Evolutionary conservation across 352 stramenopile genomes (phyloP).

Genomic region (Aphanomyces stellatus): DNA sequence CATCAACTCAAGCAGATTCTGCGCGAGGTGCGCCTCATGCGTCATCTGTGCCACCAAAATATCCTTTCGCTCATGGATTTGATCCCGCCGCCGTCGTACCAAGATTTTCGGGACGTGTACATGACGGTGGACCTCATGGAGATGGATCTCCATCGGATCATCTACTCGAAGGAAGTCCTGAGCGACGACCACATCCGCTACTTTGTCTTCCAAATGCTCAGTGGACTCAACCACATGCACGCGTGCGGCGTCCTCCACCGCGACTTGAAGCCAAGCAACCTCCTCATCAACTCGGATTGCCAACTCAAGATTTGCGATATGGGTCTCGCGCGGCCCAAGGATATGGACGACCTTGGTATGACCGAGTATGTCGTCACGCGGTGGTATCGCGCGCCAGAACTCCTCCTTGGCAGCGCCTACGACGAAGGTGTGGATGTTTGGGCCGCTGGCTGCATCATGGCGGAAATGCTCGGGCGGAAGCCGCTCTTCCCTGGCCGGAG

Average conservation of each 20-base stretch:
- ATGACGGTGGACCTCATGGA: constrained; percentile 90
- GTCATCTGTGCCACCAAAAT: constrained; percentile 81
- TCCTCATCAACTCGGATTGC: constrained; percentile 90
- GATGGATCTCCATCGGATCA: constrained; percentile 89
- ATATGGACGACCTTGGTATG: constrained; percentile 84
- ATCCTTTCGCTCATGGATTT: constrained; percentile 76
- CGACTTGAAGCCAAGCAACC: constrained; percentile 80
- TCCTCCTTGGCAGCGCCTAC: constrained; percentile 78
- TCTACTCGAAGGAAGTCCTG: constrained; percentile 88
- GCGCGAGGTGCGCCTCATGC: constrained; percentile 75
- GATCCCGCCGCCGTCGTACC: constrained; percentile 73
- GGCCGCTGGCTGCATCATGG: constrained; percentile 82
- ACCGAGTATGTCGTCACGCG: constrained; percentile 87
- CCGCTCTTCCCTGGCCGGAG: constrained; percentile 78
- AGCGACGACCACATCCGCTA: constrained; percentile 91
- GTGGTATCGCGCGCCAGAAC: constrained; percentile 82
- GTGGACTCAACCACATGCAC: constrained; percentile 83
- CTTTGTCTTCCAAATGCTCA: constrained; percentile 90
- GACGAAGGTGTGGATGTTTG: constrained; percentile 78
- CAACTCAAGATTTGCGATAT: constrained; percentile 97
- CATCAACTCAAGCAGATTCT: constrained; percentile 86
- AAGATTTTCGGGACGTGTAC: constrained; percentile 83
- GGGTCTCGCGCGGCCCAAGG: constrained; percentile 84
- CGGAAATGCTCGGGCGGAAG: constrained; percentile 80
- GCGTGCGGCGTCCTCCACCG: constrained; percentile 74